These are phyloP conservation scores for Pharus latifolius DNA, from an alignment of 176 grass and related monocot genomes.

Conservation along the genomic window DNA sequence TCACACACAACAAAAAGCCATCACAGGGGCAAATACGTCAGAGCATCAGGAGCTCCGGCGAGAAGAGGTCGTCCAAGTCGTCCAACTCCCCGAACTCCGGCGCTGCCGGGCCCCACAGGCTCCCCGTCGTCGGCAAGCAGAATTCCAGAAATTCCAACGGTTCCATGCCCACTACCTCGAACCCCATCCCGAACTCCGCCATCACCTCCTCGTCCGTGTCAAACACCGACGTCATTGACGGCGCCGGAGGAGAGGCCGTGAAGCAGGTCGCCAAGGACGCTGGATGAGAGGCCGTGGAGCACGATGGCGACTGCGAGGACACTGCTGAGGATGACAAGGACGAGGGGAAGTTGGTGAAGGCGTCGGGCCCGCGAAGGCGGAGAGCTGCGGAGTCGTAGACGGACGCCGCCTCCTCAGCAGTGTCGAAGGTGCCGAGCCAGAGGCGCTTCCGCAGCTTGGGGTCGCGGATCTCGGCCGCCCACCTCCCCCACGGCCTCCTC, in stretches of 20 bases:
- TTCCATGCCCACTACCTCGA: neutral
- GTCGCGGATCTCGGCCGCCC: constrained; percentile 44
- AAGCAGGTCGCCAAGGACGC: neutral
- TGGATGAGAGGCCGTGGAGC: neutral
- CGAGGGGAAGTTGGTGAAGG: constrained; percentile 35
- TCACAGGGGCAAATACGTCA: neutral
- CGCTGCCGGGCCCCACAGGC: neutral
- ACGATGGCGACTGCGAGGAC: neutral
- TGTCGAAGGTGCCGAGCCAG: constrained; percentile 49
- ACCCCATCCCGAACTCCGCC: neutral
- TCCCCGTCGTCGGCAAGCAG: neutral
- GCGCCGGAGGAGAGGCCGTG: neutral
- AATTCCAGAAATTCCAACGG: neutral
- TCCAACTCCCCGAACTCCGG: constrained; percentile 28
- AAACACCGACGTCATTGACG: neutral
- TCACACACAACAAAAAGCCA: neutral
- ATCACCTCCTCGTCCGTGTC: neutral
- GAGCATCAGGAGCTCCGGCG: neutral
- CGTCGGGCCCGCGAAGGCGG: constrained; percentile 42
- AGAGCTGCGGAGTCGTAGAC: constrained; percentile 63
- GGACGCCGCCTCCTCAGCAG: constrained; percentile 34
- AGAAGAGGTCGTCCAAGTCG: constrained; percentile 32
- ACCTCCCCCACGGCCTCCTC: constrained; percentile 34
- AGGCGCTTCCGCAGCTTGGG: constrained; percentile 25
- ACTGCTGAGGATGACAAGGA: neutral